Conservation (phyloP, 1,284 basidiomycete species). For the Papiliotrema fonsecae region DNA sequence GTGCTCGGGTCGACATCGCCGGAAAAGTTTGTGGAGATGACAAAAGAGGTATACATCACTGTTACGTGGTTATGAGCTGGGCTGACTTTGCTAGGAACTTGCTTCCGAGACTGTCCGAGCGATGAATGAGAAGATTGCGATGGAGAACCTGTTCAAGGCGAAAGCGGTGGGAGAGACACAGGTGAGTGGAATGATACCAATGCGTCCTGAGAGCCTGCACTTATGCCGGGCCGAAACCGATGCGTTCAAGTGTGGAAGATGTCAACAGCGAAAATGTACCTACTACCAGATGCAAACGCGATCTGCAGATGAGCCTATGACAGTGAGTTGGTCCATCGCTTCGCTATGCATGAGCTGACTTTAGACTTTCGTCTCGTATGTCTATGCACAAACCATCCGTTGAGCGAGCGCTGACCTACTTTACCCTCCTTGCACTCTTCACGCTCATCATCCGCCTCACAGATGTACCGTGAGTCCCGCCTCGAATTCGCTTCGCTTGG, state of each 20-base stretch:
- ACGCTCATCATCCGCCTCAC: neutral
- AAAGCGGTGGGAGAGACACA: constrained; percentile 82
- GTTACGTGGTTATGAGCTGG: neutral
- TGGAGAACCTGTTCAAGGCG: constrained; percentile 86
- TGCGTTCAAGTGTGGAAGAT: constrained; percentile 93
- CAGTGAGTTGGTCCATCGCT: constrained; percentile 57
- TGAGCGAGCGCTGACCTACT: neutral
- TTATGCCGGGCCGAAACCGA: constrained; percentile 75
- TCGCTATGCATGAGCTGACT: constrained; percentile 7
- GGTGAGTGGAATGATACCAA: constrained; percentile 27
- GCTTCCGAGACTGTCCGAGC: constrained; percentile 87
- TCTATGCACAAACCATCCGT: constrained; percentile 13
- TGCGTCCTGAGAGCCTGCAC: neutral
- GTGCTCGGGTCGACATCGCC: constrained; percentile 72
- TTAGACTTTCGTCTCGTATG: constrained; percentile 61
- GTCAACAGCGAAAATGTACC: constrained; percentile 84
- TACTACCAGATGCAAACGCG: constrained; percentile 94
- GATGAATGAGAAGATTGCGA: constrained; percentile 73
- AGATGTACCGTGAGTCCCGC: constrained; percentile 32
- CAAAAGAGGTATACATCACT: constrained; percentile 59
- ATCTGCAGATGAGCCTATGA: constrained; percentile 95
- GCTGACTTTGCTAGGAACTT: constrained; percentile 66
- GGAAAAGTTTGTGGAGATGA: constrained; percentile 71
- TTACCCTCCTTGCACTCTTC: no score
- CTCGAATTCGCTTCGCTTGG: neutral